A percentile compares a stretch with the other conserved stretches of the same genome.
These are phyloP conservation scores for Aulographum hederae DNA, from an alignment of 2,329 filamentous ascomycete species.

Conservation along the genomic window DNA sequence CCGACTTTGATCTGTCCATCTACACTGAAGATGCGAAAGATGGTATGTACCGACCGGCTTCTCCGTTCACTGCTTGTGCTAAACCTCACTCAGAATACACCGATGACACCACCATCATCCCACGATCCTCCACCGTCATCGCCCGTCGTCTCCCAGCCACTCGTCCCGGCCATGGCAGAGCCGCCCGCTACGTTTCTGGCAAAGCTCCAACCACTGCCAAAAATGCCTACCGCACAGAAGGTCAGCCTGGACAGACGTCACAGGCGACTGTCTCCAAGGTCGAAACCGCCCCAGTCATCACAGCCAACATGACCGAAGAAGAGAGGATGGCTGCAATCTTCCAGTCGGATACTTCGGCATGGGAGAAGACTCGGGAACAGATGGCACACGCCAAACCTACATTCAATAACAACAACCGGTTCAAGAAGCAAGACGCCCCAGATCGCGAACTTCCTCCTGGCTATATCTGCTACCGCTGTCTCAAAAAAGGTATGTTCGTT, in stretches of 20 bases:
- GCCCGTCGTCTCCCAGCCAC: conserved; percentile 70
- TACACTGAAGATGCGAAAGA: conserved; percentile 84
- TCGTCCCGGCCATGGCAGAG: conserved; percentile 73
- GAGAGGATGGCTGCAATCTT: conserved; percentile 90
- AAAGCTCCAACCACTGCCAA: conserved; percentile 86
- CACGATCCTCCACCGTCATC: conserved; percentile 83
- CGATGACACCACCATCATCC: conserved; percentile 94
- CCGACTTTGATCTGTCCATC: conserved; percentile 89
- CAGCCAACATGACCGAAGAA: conserved; percentile 60
- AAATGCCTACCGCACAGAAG: conserved; percentile 53
- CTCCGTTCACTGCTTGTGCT: not conserved
- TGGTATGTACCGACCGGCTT: conserved; percentile 38
- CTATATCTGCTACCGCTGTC: conserved; percentile 92
- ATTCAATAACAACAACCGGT: conserved; percentile 18
- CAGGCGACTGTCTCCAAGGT: too few species aligned
- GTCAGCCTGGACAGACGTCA: conserved; percentile 8
- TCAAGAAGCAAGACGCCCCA: conserved; percentile 59
- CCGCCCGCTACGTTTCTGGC: conserved; percentile 86
- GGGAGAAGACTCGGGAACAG: conserved; percentile 83
- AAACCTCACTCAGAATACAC: conserved; percentile 58
- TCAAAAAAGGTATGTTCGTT: conserved; percentile 51
- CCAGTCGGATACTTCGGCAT: conserved; percentile 73
- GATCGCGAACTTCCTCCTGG: conserved; percentile 85
- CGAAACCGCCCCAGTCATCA: conserved; percentile 18
- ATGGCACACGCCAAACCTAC: conserved; percentile 53